phyloP scores from a whole-genome alignment of 1,284 basidiomycete species.

The Ceratobasidium theobromae region DNA sequence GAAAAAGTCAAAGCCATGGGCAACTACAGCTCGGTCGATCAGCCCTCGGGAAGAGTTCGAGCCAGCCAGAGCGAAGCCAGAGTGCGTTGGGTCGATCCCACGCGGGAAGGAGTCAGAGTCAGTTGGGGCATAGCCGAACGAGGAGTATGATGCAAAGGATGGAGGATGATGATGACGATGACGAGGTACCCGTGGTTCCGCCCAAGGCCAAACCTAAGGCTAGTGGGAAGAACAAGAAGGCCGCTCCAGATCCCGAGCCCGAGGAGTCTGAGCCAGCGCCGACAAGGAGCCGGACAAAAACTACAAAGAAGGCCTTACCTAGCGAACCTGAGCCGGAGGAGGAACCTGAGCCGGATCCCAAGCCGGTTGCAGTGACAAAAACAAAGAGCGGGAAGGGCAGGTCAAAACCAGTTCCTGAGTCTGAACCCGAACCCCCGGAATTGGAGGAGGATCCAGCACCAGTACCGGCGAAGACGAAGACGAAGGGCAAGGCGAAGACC shows the following conservation, averaged over 20 bases:
- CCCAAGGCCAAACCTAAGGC: slow-evolving; percentile 4
- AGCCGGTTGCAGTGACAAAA: neutral
- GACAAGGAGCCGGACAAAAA: neutral
- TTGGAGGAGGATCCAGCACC: neutral
- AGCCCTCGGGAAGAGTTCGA: neutral
- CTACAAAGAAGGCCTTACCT: slow-evolving; percentile 4
- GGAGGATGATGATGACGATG: slow-evolving; percentile 11
- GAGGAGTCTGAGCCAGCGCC: slow-evolving; percentile 6
- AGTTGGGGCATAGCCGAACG: slow-evolving; percentile 4
- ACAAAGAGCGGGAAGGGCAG: neutral
- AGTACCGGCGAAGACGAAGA: neutral
- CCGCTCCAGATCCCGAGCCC: neutral
- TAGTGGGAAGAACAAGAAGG: neutral
- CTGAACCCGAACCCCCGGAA: neutral
- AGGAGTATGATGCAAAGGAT: neutral
- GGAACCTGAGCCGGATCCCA: slow-evolving; percentile 13
- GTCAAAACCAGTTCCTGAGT: slow-evolving; percentile 13
- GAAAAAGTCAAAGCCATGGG: slow-evolving; percentile 25
- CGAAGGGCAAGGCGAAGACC: neutral
- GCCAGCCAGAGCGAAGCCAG: neutral
- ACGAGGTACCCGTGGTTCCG: neutral
- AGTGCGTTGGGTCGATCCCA: neutral
- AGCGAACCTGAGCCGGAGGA: neutral
- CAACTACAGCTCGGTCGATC: neutral
- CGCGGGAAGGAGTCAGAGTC: slow-evolving; percentile 21